phyloP scores from a whole-genome alignment of 805 yeast species.

The Saccharomycopsis amapae region DNA sequence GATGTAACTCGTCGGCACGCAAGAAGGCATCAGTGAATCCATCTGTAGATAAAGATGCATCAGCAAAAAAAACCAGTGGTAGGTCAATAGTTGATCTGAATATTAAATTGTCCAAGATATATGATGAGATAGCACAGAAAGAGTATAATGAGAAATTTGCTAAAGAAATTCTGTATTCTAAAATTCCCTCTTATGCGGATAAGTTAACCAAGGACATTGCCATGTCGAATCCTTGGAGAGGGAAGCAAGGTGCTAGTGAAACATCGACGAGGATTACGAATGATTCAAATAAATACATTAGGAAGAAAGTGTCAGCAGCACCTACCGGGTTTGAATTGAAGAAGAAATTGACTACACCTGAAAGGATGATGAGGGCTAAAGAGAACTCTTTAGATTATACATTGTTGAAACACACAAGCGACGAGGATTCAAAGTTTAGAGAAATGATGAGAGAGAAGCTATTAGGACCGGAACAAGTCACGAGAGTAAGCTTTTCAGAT shows the following conservation, averaged over 20 bases:
- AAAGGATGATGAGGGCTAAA: constrained; percentile 51
- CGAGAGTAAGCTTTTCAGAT: constrained; percentile 55
- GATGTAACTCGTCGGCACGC: too few relatives aligned
- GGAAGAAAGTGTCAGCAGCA: not conserved
- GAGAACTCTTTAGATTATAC: constrained; percentile 62
- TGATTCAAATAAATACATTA: not conserved
- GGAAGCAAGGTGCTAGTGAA: constrained; percentile 42
- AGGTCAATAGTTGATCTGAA: constrained; percentile 25
- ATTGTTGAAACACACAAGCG: constrained; percentile 32
- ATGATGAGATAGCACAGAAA: constrained; percentile 28
- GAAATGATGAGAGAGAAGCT: constrained; percentile 59
- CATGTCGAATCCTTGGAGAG: constrained; percentile 49
- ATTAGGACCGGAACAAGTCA: constrained; percentile 50
- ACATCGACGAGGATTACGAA: constrained; percentile 22
- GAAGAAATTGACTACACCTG: constrained; percentile 1
- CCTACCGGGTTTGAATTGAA: not conserved
- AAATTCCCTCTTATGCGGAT: constrained; percentile 38
- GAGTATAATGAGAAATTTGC: constrained; percentile 36
- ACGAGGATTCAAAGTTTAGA: constrained; percentile 40
- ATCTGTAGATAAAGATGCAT: too few relatives aligned
- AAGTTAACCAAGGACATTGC: constrained; percentile 44
- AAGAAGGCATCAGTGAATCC: too few relatives aligned
- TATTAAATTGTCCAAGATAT: constrained; percentile 24
- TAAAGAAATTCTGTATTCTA: constrained; percentile 34
- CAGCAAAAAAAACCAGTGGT: too few relatives aligned